Base-by-base conservation (phyloP, 768 basidiomycete species). In the Hydnum rufescens region DNA sequence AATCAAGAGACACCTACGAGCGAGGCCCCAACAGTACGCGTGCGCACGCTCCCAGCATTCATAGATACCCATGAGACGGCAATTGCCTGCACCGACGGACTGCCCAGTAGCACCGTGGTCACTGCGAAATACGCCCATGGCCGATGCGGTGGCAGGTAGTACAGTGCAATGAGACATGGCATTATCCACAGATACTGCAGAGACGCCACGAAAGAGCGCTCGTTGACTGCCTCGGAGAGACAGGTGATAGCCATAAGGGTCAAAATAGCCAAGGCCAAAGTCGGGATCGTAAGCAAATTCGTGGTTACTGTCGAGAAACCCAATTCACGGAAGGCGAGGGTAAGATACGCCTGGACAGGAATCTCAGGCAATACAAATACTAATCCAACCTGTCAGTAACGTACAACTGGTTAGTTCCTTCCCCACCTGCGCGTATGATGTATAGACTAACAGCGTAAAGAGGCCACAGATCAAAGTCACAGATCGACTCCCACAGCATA, bases 381-480 rank as follows among this genome's bases (percentile, higher is more conserved):
- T 30, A 55, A 50, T 16, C 61, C 60, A 36, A 60, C 54, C 58
- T 55, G n/a, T 4, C 28, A n/a, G n/a, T n/a, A n/a, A n/a, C n/a
- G n/a, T n/a, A n/a, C n/a, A n/a, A n/a, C n/a, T n/a, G n/a, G n/a
- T n/a, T n/a, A n/a, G n/a, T n/a, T n/a, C n/a, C n/a, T n/a, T n/a
- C n/a, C n/a, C n/a, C n/a, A n/a, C n/a, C n/a, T n/a, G n/a, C n/a
- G n/a, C n/a, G n/a, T n/a, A n/a, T n/a, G n/a, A n/a, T 58, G 34
- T 8, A 39, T 39, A 39, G 34, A 39, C 76, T 74, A 26, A 79
- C 67, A 25, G 68, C 62, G 57, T 82, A 82, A 31, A 82, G 55
- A 0, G 80, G 78, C 78, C 79, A 80, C 58, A 80, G 63, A 50
- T 71, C 66, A 71, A 73, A 80, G 58, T 82, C 79, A 19, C 63